Conservation (phyloP, 768 basidiomycete species). For the Cubamyces sp. region DNA sequence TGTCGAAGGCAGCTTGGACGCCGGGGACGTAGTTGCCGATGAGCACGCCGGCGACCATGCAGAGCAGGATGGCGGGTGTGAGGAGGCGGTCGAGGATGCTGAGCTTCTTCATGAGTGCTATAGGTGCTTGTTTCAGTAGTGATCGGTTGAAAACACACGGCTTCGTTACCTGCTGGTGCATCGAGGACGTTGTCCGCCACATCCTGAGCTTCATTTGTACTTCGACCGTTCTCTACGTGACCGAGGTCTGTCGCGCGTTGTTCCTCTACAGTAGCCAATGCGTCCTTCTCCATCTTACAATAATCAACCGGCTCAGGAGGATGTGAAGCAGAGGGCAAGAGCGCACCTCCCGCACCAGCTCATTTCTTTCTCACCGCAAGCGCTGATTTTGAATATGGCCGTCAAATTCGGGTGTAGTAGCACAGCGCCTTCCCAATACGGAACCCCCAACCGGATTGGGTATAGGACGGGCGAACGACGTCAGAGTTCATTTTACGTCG, state of each 20-base stretch:
- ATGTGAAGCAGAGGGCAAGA: neutral
- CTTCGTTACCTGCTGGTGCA: slow-evolving; percentile 4
- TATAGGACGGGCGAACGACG: neutral
- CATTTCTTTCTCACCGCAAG: slow-evolving; percentile 9
- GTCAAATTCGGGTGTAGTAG: slow-evolving; percentile 21
- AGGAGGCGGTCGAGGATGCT: slow-evolving; percentile 62
- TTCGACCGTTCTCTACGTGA: neutral
- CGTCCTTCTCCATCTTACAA: neutral
- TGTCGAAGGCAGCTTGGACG: slow-evolving; percentile 65
- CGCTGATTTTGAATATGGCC: slow-evolving; percentile 23
- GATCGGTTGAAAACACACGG: neutral
- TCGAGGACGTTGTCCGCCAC: neutral
- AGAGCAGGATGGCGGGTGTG: slow-evolving; percentile 65
- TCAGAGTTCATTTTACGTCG: neutral
- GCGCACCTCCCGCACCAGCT: neutral
- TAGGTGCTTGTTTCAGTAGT: too few species aligned
- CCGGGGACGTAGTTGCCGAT: slow-evolving; percentile 69
- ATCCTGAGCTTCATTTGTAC: neutral
- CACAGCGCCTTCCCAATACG: neutral
- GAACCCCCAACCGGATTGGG: neutral
- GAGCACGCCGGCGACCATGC: slow-evolving; percentile 77
- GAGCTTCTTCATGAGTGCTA: slow-evolving; percentile 37
- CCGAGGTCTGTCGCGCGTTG: neutral
- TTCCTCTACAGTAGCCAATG: too few species aligned
- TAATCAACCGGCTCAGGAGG: neutral